These are phyloP conservation scores for Rhizopus sp. DNA, from an alignment of 371 early-diverging fungal genomes.

Conservation along the genomic window DNA sequence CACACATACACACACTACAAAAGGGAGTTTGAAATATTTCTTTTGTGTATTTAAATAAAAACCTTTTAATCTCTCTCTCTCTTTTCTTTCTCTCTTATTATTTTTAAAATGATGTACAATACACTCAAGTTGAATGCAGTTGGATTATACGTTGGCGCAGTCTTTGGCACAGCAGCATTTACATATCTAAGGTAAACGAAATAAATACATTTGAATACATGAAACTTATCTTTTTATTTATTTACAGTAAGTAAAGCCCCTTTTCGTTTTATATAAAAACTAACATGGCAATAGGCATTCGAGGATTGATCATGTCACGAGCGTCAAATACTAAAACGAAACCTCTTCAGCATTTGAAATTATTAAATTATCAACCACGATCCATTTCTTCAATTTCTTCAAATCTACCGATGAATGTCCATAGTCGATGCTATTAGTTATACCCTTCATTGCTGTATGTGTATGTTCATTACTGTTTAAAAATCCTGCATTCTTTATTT, in stretches of 20 bases:
- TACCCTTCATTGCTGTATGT: not conserved
- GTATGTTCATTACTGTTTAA: conserved; percentile 5
- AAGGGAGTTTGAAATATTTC: not conserved
- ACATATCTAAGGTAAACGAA: conserved; percentile 14
- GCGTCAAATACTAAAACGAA: not conserved
- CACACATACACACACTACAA: not conserved
- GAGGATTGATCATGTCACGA: conserved; percentile 6
- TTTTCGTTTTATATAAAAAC: not conserved
- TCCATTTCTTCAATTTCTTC: conserved; percentile 17
- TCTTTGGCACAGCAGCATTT: conserved; percentile 26
- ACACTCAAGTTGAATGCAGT: conserved; percentile 2
- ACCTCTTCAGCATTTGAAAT: conserved; percentile 18
- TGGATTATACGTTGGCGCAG: conserved; percentile 23
- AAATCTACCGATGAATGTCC: conserved; percentile 13
- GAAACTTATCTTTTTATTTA: not conserved
- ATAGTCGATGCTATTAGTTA: conserved; percentile 14
- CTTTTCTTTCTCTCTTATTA: not conserved
- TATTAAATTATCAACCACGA: conserved; percentile 21
- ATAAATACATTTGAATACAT: not conserved
- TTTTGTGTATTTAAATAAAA: too few relatives aligned
- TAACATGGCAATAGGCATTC: conserved; percentile 5
- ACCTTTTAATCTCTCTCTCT: not conserved
- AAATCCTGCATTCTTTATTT: not conserved
- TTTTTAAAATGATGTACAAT: not conserved
- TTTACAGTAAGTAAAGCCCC: not conserved